Conservation (phyloP, 768 basidiomycete species). For the Dacryopinax primogenitus region DNA sequence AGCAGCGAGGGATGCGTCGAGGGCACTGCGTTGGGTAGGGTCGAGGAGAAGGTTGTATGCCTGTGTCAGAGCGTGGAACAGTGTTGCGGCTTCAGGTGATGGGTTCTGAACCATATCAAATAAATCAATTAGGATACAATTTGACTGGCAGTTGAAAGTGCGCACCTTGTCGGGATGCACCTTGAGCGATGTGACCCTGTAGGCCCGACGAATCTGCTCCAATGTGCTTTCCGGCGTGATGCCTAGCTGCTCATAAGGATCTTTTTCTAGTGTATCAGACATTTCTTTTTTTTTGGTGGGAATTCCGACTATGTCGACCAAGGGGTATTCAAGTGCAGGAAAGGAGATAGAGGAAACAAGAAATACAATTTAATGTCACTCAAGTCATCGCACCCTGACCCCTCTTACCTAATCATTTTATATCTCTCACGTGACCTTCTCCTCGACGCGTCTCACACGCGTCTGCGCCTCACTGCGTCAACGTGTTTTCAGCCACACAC, state of each 20-base stretch:
- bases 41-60: constrained; percentile 73
- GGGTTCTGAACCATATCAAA: not conserved
- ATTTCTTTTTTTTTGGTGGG: constrained; percentile 18
- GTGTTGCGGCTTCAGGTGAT: constrained; percentile 38
- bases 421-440: not conserved
- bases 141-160: too few species aligned
- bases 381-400: not conserved
- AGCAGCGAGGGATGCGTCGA: constrained; percentile 66
- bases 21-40: constrained; percentile 59
- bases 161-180: constrained; percentile 76
- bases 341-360: not conserved
- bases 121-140: too few species aligned
- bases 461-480: not conserved
- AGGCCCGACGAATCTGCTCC: constrained; percentile 65
- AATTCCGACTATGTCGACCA: not conserved
- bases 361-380: not conserved
- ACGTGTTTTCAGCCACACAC: not conserved
- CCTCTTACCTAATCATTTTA: not conserved
- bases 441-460: not conserved
- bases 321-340: not conserved
- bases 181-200: constrained; percentile 65
- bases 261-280: constrained; percentile 30
- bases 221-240: constrained; percentile 55
- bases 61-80: constrained; percentile 73
- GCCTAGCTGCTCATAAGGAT: constrained; percentile 61